These are phyloP conservation scores for Paramarasmius palmivorus DNA, from an alignment of 1,284 basidiomycete genomes.

Conservation along the genomic window DNA sequence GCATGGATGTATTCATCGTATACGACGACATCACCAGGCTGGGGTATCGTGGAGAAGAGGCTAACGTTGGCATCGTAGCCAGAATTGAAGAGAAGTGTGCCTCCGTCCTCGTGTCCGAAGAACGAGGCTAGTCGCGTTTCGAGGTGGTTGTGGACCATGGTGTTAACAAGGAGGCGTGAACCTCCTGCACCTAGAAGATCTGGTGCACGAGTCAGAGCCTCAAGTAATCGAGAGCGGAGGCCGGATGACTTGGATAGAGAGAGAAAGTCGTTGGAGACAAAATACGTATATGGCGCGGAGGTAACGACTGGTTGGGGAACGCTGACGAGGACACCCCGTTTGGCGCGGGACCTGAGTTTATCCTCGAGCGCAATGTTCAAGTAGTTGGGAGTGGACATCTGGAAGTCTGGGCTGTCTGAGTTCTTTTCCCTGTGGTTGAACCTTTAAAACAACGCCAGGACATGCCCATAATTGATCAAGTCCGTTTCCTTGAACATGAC, in stretches of 20 bases:
- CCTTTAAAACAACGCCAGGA: too few species aligned
- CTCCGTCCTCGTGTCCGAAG: constrained; percentile 38
- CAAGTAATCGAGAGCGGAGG: constrained; percentile 63
- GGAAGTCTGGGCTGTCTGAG: too few species aligned
- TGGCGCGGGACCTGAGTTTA: constrained; percentile 62
- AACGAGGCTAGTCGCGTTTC: constrained; percentile 68
- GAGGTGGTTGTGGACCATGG: constrained; percentile 63
- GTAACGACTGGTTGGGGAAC: constrained; percentile 50
- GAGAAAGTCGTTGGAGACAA: constrained; percentile 94
- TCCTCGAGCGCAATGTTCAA: constrained; percentile 24
- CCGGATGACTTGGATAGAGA: constrained; percentile 68
- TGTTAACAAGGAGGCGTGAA: constrained; percentile 87
- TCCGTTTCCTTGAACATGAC: too few species aligned
- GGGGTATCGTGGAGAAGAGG: constrained; percentile 84
- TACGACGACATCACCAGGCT: constrained; percentile 76
- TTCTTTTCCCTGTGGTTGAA: too few species aligned
- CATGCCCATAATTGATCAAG: too few species aligned
- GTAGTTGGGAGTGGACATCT: too few species aligned
- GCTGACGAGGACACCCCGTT: constrained; percentile 59
- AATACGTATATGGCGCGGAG: constrained; percentile 57
- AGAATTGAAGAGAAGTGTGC: constrained; percentile 87
- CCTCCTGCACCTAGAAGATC: constrained; percentile 89
- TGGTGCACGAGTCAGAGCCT: constrained; percentile 53
- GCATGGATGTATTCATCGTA: constrained; percentile 95
- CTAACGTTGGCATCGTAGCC: constrained; percentile 95